Evolutionary conservation across 108 stramenopile genomes (phyloP), one percentile per base, ranked within the genome.

Genomic region (Mediolabrus comicus): DNA sequence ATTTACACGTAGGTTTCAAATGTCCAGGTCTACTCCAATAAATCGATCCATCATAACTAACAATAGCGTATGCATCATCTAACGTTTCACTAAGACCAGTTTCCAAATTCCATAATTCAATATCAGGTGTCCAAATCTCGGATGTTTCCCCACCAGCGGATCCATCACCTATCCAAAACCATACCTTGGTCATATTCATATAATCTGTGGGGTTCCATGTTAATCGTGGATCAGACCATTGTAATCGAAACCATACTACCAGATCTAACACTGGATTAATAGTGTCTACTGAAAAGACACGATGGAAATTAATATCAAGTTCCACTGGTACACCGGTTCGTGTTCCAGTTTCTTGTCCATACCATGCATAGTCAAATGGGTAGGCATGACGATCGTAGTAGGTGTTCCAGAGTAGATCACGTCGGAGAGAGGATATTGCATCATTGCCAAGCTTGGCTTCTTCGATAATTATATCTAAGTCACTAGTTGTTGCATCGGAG

Each of bases 71-170:
- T 22, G 81, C 51, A 43, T 78, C 72, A 26, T 41, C 64, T 24
- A 82, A 54, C 12, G 72, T 51, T 0, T 31, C 16, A 8, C 38
- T 36, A 6, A 82, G 29, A 22, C 59, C 30, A 26, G 57, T 36
- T 17, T 69, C 76, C 32, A 66, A 30, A 30, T 82, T 82, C 81
- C 81, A 77, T 4, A 82, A 39, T 39, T 82, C 72, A 29, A 82
- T 53, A 54, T 82, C 81, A 10, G 81, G 81, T 14, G 81, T 78
- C 81, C 81, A 82, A 31, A 82, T 78, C 54, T 82, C 80, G 2
- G 75, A 77, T 14, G 38, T 64, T 51, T 81, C 80, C 0, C 80
- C 80, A 10, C 59, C 80, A 14, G 25, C 68, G 8, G 59, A 56
- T 13, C 80, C 80, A 57, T 67, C 68, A 4, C 16, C 30, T 6